A percentile compares a stretch with the other conserved stretches of the same genome.
Conservation (phyloP, 2,329 filamentous ascomycete species). For the Colletotrichum filicis region DNA sequence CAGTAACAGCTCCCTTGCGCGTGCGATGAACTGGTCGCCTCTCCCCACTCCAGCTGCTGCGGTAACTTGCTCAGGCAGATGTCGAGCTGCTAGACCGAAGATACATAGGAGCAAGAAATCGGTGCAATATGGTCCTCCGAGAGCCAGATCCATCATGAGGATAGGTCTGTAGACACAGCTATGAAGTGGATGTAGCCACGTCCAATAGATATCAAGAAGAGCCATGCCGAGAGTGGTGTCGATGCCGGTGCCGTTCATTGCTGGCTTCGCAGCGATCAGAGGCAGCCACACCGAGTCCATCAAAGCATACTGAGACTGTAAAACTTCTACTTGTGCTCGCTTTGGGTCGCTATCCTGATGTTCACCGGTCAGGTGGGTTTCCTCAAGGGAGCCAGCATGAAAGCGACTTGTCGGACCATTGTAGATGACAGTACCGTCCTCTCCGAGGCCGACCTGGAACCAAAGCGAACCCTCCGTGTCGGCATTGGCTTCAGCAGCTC, state of each 20-base stretch:
- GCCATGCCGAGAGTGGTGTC: slow-evolving; percentile 28
- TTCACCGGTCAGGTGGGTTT: not conserved
- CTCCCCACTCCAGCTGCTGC: not conserved
- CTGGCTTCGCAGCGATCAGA: slow-evolving; percentile 26
- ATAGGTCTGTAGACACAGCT: slow-evolving; percentile 36
- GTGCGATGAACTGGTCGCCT: slow-evolving; percentile 7
- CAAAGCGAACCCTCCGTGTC: slow-evolving; percentile 26
- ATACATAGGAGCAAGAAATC: slow-evolving; percentile 38
- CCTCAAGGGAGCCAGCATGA: slow-evolving; percentile 32
- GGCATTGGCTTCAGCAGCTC: not conserved
- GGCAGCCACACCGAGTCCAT: slow-evolving; percentile 35
- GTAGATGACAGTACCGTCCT: slow-evolving; percentile 37
- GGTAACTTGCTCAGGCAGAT: slow-evolving; percentile 17
- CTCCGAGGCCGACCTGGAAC: slow-evolving; percentile 39
- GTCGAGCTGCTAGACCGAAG: slow-evolving; percentile 36
- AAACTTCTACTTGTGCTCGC: not conserved
- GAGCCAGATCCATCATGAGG: slow-evolving; percentile 37
- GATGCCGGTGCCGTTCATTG: slow-evolving; percentile 34
- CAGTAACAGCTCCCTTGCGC: slow-evolving; percentile 15
- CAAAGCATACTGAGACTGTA: slow-evolving; percentile 30
- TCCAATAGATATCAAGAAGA: slow-evolving; percentile 39
- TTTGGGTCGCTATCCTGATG: not conserved
- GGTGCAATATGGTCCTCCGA: slow-evolving; percentile 37
- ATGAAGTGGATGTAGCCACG: slow-evolving; percentile 38
- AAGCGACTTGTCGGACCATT: slow-evolving; percentile 40